phyloP scores from a whole-genome alignment of 1,284 basidiomycete species.

The Laetiporus sulphureus region DNA sequence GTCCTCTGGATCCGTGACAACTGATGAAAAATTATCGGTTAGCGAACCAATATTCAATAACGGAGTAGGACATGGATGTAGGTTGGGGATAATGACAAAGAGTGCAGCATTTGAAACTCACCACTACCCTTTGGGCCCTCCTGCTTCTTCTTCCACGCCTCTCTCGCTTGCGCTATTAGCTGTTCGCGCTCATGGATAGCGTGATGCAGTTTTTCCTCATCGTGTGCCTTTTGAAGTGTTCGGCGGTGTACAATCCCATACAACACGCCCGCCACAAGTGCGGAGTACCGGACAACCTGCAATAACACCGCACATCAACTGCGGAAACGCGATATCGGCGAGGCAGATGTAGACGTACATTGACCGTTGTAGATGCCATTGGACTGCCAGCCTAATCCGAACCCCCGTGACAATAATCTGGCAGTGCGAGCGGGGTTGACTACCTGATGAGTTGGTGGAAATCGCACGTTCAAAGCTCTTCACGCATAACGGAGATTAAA shows the following conservation, averaged over 20 bases:
- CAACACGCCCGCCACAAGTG: slow-evolving; percentile 81
- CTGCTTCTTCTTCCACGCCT: slow-evolving; percentile 83
- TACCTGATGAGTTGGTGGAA: too few species aligned
- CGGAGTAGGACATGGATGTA: background rate
- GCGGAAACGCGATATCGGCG: background rate
- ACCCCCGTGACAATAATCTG: slow-evolving; percentile 10
- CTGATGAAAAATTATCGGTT: slow-evolving; percentile 35
- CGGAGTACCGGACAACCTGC: slow-evolving; percentile 94
- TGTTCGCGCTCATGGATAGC: slow-evolving; percentile 69
- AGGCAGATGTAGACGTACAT: slow-evolving; percentile 19
- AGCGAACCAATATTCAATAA: slow-evolving; percentile 1
- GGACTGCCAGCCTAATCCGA: slow-evolving; percentile 19
- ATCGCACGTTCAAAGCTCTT: too few species aligned
- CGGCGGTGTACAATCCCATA: slow-evolving; percentile 93
- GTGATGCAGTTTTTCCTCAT: slow-evolving; percentile 64
- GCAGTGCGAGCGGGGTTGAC: too few species aligned
- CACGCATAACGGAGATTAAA: too few species aligned
- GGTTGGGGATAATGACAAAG: background rate
- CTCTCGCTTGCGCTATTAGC: slow-evolving; percentile 83
- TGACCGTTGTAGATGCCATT: slow-evolving; percentile 29
- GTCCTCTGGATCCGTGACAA: slow-evolving; percentile 90
- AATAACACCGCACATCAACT: background rate
- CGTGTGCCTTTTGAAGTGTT: slow-evolving; percentile 80
- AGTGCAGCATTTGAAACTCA: slow-evolving; percentile 31
- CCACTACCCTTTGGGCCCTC: slow-evolving; percentile 42